Base-by-base conservation (phyloP, 495 filamentous ascomycete species). In the Talaromyces trachyspermus region DNA sequence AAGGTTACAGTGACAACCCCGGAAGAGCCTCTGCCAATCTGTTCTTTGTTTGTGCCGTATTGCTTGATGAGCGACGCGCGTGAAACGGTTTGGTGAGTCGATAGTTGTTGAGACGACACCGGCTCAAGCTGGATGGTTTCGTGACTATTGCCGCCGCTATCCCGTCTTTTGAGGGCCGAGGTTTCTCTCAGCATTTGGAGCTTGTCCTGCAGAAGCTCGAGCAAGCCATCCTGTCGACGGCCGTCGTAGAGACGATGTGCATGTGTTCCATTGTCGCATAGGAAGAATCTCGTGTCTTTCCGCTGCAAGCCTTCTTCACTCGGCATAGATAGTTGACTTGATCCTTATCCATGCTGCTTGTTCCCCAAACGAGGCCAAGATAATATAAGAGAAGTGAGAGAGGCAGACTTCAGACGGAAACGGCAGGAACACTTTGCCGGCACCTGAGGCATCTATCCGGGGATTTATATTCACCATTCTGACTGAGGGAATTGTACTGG, bases 1-100 rank as follows among this genome's bases (percentile, higher is more conserved):
- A 43, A 43, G 3, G 38, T 42, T 7, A 49, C 48, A 3, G 36
- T 41, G 19, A 49, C 48, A 1, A 49, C 38, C 1, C 48, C 48
- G 2, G 48, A 49, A 17, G 48, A 49, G 14, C 48, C 48, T 10
- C 48, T 25, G 25, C 48, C 48, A 18, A 49, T 49, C 33, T 43
- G 39, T 26, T 49, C 48, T 25, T 49, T 49, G 17, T 49, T 32
- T 8, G 25, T 44, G 5, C 48, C 48, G 20, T 49, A 49, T 10
- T 25, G 48, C 26, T 49, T 19, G 15, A 19, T 33, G 2, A 49
- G 29, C 29, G 44, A n/a, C n/a, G n/a, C n/a, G n/a, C n/a, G n/a
- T n/a, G n/a, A 46, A 8, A 35, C 12, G 12, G 38, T 15, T 26
- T 23, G 20, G 2, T n/a, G 14, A 26, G n/a, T 26, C 10, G 22